phyloP scores from a whole-genome alignment of 805 yeast genomes.

The Zygoascus tannicola region DNA sequence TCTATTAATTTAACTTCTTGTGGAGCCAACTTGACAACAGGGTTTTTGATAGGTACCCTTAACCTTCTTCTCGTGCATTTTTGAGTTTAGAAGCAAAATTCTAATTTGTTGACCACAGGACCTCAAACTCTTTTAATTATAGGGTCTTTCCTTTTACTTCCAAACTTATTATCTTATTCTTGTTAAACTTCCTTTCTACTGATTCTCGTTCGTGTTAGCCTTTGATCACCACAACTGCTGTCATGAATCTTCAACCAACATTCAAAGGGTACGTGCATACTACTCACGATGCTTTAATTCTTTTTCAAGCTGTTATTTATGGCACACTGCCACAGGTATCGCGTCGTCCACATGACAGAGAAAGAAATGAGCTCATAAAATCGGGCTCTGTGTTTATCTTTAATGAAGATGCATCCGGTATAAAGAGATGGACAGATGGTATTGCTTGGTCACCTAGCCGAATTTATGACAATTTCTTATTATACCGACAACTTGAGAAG shows the following conservation, averaged over 20 bases:
- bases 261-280: conserved; percentile 69
- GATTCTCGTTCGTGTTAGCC: no score
- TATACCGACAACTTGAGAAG: conserved; percentile 62
- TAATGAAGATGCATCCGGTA: conserved; percentile 71
- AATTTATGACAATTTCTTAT: conserved; percentile 73
- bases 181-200: background rate
- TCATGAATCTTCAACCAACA: conserved; percentile 39
- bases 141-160: background rate
- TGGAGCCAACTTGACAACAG: no score
- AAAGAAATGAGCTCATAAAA: conserved; percentile 52
- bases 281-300: conserved; percentile 71
- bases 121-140: background rate
- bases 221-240: no score
- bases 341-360: conserved; percentile 76
- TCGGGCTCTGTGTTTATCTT: conserved; percentile 82
- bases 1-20: no score
- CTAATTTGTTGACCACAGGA: background rate
- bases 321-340: conserved; percentile 52
- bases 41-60: no score
- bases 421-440: conserved; percentile 96
- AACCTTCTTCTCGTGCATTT: background rate
- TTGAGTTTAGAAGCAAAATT: background rate
- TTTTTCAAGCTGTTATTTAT: conserved; percentile 70
- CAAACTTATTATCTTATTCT: background rate
- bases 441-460: conserved; percentile 88